Evolutionary conservation across 306 rosid genomes (phyloP).

Genomic region (Dryas alaskensis): DNA sequence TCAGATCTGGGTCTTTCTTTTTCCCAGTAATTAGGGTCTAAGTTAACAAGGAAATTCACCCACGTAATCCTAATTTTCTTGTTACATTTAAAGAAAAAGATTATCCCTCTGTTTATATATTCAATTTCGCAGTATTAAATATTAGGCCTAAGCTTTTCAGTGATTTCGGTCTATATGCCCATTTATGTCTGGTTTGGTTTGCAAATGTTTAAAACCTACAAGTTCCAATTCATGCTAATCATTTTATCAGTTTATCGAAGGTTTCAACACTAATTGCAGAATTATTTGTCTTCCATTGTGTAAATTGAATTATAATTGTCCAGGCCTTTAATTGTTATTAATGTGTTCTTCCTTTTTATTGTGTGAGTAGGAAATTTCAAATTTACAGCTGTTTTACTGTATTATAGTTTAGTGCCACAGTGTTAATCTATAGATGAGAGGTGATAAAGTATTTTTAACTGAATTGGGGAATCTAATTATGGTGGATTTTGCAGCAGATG

Average conservation of each 20-base stretch:
- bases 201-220: not conserved
- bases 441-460: not conserved
- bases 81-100: not conserved
- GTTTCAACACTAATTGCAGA: not conserved
- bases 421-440: conserved; percentile 5
- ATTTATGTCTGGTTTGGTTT: not conserved
- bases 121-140: not conserved
- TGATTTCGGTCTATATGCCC: not conserved
- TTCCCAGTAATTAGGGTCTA: not conserved
- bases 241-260: not conserved
- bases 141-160: not conserved
- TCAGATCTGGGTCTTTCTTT: not conserved
- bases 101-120: no score
- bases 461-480: conserved; percentile 7
- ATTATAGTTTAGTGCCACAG: not conserved
- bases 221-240: not conserved
- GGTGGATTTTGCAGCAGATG: conserved; percentile 47
- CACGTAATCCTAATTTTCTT: no score
- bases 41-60: not conserved
- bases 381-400: not conserved
- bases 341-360: not conserved
- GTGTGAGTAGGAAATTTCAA: not conserved
- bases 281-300: not conserved
- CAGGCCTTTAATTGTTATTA: not conserved
- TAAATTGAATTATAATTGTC: not conserved